Percentiles rank a stretch among this genome's conserved stretches.
Evolutionary conservation across 139 green algal genomes (phyloP).

Genomic region (Nannochloris sp.): DNA sequence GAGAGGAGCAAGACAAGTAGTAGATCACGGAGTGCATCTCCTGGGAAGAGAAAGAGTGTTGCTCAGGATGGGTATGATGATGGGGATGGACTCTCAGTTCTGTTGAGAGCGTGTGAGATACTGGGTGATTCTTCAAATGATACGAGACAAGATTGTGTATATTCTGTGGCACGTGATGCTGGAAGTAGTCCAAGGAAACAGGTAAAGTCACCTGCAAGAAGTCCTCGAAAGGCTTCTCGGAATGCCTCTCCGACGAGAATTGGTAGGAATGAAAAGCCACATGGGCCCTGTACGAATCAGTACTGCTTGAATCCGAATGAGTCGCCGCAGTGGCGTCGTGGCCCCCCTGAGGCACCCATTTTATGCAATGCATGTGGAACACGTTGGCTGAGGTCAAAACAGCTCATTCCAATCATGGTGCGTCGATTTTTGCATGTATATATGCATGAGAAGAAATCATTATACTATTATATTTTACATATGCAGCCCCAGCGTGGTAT

Average conservation of each 20-base stretch:
- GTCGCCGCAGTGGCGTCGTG: constrained; percentile 48
- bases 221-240: not conserved
- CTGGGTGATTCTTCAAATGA: too few species aligned
- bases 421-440: constrained; percentile 13
- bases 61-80: too few species aligned
- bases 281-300: constrained; percentile 26
- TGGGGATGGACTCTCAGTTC: too few species aligned
- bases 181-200: not conserved
- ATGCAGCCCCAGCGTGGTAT: constrained; percentile 24
- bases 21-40: too few species aligned
- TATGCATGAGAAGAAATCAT: not conserved
- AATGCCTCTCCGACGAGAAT: not conserved
- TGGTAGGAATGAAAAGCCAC: not conserved
- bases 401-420: constrained; percentile 14
- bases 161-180: not conserved
- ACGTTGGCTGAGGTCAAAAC: constrained; percentile 34
- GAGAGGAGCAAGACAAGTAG: too few species aligned
- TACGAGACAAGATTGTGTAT: not conserved
- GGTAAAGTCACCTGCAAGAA: not conserved
- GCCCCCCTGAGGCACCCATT: constrained; percentile 42
- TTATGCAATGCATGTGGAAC: constrained; percentile 71
- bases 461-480: not conserved
- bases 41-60: too few species aligned
- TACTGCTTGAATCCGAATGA: constrained; percentile 27
- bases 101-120: too few species aligned